Percentiles rank a stretch among this genome's conserved stretches.
Evolutionary conservation across 2,329 filamentous ascomycete species (phyloP).

Genomic region (Bipolaris gigantea): DNA sequence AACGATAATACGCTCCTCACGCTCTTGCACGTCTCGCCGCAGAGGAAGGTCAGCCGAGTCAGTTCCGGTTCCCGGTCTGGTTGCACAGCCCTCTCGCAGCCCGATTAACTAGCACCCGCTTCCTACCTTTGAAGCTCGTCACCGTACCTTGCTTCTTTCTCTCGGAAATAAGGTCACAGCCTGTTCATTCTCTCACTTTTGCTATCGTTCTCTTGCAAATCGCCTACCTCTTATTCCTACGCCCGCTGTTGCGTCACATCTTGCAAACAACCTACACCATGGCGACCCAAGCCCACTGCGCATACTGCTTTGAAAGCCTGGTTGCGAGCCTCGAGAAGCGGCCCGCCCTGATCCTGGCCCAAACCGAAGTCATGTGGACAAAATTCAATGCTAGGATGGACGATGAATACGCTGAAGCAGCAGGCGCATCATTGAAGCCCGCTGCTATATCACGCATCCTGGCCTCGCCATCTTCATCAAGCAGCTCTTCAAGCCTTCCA

Average conservation of each 20-base stretch:
- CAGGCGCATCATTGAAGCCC: slow-evolving; percentile 38
- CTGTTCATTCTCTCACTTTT: background rate
- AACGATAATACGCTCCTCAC: slow-evolving; percentile 16
- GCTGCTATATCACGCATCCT: slow-evolving; percentile 52
- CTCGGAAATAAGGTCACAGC: background rate
- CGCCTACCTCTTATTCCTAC: background rate
- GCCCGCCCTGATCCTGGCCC: slow-evolving; percentile 65
- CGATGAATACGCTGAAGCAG: slow-evolving; percentile 5
- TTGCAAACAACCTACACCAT: slow-evolving; percentile 53
- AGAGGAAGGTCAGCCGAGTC: slow-evolving; percentile 18
- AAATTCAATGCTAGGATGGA: slow-evolving; percentile 49
- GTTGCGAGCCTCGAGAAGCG: slow-evolving; percentile 73
- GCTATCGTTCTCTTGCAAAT: background rate
- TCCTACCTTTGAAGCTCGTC: slow-evolving; percentile 12
- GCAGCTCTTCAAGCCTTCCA: slow-evolving; percentile 50
- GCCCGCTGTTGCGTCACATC: background rate
- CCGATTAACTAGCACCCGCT: slow-evolving; percentile 8
- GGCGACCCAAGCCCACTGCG: slow-evolving; percentile 84
- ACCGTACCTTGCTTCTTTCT: slow-evolving; percentile 10
- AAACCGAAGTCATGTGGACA: slow-evolving; percentile 71
- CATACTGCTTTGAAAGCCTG: slow-evolving; percentile 90
- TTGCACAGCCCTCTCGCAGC: slow-evolving; percentile 11
- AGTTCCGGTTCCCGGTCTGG: slow-evolving; percentile 8
- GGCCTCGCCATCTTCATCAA: slow-evolving; percentile 47
- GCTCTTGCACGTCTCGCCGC: slow-evolving; percentile 34